Conservation (phyloP, 176 grass and related monocot species). For the Triticum dicoccoides region DNA sequence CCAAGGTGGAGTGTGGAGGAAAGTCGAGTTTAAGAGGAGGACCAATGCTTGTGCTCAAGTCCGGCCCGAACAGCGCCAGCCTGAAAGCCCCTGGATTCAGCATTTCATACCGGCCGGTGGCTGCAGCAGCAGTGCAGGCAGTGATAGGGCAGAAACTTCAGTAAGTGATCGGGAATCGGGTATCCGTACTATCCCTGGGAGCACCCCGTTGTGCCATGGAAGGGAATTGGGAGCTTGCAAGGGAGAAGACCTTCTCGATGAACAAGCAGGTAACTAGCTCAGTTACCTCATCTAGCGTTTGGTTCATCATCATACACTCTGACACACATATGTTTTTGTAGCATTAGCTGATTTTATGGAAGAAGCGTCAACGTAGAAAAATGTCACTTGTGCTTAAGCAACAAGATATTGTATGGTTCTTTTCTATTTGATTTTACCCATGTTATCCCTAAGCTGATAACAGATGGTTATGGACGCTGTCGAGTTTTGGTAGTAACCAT, state of each 20-base stretch:
- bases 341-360: background rate
- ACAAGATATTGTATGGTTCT: too few relatives aligned
- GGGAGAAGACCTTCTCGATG: slow-evolving; percentile 9
- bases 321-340: slow-evolving; percentile 7
- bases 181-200: slow-evolving; percentile 23
- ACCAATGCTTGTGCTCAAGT: slow-evolving; percentile 9
- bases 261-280: slow-evolving; percentile 44
- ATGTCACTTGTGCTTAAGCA: too few relatives aligned
- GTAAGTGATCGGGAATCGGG: slow-evolving; percentile 31
- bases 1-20: slow-evolving; percentile 44
- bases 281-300: background rate
- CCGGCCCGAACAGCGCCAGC: slow-evolving; percentile 14
- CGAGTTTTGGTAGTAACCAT: background rate
- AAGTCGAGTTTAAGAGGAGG: slow-evolving; percentile 40
- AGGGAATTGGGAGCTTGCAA: slow-evolving; percentile 30
- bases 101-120: slow-evolving; percentile 38
- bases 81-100: slow-evolving; percentile 59
- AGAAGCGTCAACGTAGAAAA: background rate
- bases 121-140: background rate
- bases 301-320: background rate
- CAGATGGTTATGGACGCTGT: background rate
- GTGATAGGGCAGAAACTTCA: background rate
- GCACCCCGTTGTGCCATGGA: slow-evolving; percentile 14
- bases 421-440: background rate
- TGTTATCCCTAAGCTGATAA: background rate